A percentile compares a stretch with the other conserved stretches of the same genome.
Evolutionary conservation across 805 yeast species (phyloP).

Genomic region (Candida silvicultrix): DNA sequence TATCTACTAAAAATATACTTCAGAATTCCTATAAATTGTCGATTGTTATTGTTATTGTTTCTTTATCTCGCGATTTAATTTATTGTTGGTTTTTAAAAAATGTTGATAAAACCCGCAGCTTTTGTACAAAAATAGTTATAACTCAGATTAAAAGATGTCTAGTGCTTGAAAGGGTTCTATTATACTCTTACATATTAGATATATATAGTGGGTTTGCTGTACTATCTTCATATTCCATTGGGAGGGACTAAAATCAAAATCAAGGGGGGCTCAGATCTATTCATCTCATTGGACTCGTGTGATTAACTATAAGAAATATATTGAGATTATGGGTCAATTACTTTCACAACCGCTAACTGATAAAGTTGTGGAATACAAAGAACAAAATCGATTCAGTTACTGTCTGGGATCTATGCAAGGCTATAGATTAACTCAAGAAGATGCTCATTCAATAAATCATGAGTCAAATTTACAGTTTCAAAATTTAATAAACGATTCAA

Average conservation of each 20-base stretch:
- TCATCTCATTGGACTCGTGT: neutral
- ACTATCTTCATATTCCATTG: too few relatives aligned
- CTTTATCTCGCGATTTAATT: too few relatives aligned
- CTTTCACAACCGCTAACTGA: slow-evolving; percentile 72
- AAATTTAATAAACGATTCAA: slow-evolving; percentile 13
- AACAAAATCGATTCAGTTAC: slow-evolving; percentile 35
- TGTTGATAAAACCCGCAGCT: neutral
- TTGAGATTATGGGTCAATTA: slow-evolving; percentile 58
- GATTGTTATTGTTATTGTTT: neutral
- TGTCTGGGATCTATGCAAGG: slow-evolving; percentile 77
- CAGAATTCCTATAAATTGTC: too few relatives aligned
- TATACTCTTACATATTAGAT: too few relatives aligned
- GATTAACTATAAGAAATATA: neutral
- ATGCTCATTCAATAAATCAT: slow-evolving; percentile 55
- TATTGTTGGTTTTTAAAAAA: neutral
- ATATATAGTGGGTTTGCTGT: too few relatives aligned
- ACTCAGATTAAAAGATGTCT: too few relatives aligned
- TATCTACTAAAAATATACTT: too few relatives aligned
- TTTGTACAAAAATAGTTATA: too few relatives aligned
- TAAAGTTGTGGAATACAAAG: slow-evolving; percentile 44
- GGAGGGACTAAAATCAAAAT: too few relatives aligned
- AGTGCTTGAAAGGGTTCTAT: too few relatives aligned
- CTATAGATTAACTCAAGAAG: slow-evolving; percentile 69
- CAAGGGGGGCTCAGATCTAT: too few relatives aligned
- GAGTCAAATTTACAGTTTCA: slow-evolving; percentile 28